These are phyloP conservation scores for Dothistroma septosporum DNA, from an alignment of 2,329 filamentous ascomycete genomes.

Conservation along the genomic window DNA sequence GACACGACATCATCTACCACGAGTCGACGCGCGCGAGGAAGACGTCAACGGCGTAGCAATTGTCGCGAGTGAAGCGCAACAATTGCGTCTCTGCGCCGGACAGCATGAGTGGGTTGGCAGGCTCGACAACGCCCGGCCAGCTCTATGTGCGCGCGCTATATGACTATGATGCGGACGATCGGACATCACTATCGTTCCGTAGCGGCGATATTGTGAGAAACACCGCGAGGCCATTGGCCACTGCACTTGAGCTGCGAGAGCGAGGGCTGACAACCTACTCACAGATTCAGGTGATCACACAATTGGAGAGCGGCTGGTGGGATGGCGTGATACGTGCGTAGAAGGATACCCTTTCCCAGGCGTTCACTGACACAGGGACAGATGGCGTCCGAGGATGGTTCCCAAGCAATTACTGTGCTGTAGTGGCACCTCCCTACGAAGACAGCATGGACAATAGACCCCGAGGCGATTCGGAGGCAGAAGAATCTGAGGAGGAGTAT, in stretches of 20 bases:
- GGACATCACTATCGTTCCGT: conserved; percentile 92
- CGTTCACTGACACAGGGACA: neutral
- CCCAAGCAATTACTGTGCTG: conserved; percentile 95
- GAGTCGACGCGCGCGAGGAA: neutral
- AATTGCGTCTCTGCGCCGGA: conserved; percentile 3
- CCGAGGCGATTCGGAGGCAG: conserved; percentile 35
- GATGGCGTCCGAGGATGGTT: conserved; percentile 95
- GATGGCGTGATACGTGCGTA: conserved; percentile 76
- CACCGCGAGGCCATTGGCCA: too few species aligned
- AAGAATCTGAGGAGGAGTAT: conserved; percentile 63
- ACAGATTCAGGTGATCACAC: conserved; percentile 97
- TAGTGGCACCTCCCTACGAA: conserved; percentile 73
- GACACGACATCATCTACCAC: neutral
- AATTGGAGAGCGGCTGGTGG: conserved; percentile 98
- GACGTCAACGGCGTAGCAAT: neutral
- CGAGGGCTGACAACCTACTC: conserved; percentile 94
- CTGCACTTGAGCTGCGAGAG: neutral
- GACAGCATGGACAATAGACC: conserved; percentile 60
- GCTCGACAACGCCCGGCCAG: conserved; percentile 49
- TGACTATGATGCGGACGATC: conserved; percentile 78
- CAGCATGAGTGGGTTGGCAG: conserved; percentile 50
- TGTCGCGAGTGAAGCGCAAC: neutral
- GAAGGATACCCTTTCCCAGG: neutral
- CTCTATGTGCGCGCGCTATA: conserved; percentile 95
- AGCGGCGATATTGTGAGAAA: conserved; percentile 69